These are phyloP conservation scores for Grifola frondosa DNA, from an alignment of 1,284 basidiomycete genomes.

Conservation along the genomic window DNA sequence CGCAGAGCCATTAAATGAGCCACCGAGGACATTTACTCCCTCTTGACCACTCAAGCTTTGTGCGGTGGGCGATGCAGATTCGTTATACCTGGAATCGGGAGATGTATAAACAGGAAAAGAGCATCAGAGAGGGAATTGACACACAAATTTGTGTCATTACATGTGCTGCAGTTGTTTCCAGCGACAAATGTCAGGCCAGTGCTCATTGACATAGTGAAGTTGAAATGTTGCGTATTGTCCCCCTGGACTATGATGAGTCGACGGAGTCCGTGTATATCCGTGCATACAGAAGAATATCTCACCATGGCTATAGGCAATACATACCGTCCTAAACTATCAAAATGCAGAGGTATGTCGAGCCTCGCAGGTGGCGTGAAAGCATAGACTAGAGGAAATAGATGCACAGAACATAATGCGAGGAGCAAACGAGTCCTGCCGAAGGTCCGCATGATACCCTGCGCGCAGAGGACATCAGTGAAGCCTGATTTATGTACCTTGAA, in stretches of 20 bases:
- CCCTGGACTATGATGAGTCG: slow-evolving; percentile 5
- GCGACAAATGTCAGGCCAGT: slow-evolving; percentile 38
- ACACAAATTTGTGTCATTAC: slow-evolving; percentile 30
- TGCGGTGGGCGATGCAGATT: slow-evolving; percentile 30
- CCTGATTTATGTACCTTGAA: too few relatives aligned
- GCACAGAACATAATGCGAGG: too few relatives aligned
- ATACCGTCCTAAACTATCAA: slow-evolving; percentile 23
- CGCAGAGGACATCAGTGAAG: too few relatives aligned
- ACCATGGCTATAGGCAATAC: slow-evolving; percentile 22
- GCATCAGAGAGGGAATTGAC: slow-evolving; percentile 11
- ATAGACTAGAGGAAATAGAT: too few relatives aligned
- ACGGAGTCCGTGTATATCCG: neutral
- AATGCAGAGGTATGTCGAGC: slow-evolving; percentile 16
- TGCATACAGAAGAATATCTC: slow-evolving; percentile 11
- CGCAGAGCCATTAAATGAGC: slow-evolving; percentile 26
- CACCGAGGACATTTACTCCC: slow-evolving; percentile 25
- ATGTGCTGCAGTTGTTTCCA: slow-evolving; percentile 33
- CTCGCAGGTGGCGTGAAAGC: slow-evolving; percentile 12
- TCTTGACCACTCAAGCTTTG: slow-evolving; percentile 20
- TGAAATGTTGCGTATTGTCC: slow-evolving; percentile 36
- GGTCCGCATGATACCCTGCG: too few relatives aligned
- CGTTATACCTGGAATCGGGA: slow-evolving; percentile 30
- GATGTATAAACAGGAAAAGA: too few relatives aligned
- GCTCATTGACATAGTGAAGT: slow-evolving; percentile 39
- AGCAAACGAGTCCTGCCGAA: too few relatives aligned